Base-by-base conservation (phyloP, 192 early-diverging fungal species). In the Entomortierella chlamydospora region DNA sequence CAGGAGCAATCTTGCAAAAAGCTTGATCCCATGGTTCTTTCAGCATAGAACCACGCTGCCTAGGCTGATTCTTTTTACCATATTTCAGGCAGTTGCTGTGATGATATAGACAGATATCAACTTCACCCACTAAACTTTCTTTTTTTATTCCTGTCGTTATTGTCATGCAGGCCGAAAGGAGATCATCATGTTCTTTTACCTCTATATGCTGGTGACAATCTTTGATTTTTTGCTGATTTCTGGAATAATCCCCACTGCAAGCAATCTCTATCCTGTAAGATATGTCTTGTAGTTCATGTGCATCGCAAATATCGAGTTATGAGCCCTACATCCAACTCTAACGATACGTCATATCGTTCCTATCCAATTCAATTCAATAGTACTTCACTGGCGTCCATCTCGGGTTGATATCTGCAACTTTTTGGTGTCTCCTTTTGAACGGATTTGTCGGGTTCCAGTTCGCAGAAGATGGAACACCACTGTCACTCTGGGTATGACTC, bases 151-250 rank as follows among this genome's bases (percentile, higher is more conserved):
- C 4, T 37, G 34, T 10, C 10, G 10, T 37, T 37, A 10, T 10
- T 37, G 34, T 37, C 50, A 5, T 56, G 29, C 89, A 81, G 95
- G 96, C 52, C 96, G 98, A 64, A 96, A 96, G 86, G 98, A 98
- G 85, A 98, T 98, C 81, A 93, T 97, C 60, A 91, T 98, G 92
- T 97, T 98, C 83, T 99, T 98, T 83, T 99, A 98, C 81, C 83
- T 98, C 57, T 99, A 98, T 85, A 92, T 94, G 77, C 57, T 94
- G 34, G 89, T 91, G 66, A 92, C 89, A 43, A 81, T 97, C 51
- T 74, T 98, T 54, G 98, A 99, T 81, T 91, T 99, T 83, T 73
- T 98, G 22, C 89, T 95, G 57, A 89, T 97, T 57, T 93, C 95
- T 47, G 95, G 96, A 60, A 96, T 99, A 76, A 93, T 99, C 59